Conservation (phyloP, 1,284 basidiomycete species). For the Meripilus lineatus region DNA sequence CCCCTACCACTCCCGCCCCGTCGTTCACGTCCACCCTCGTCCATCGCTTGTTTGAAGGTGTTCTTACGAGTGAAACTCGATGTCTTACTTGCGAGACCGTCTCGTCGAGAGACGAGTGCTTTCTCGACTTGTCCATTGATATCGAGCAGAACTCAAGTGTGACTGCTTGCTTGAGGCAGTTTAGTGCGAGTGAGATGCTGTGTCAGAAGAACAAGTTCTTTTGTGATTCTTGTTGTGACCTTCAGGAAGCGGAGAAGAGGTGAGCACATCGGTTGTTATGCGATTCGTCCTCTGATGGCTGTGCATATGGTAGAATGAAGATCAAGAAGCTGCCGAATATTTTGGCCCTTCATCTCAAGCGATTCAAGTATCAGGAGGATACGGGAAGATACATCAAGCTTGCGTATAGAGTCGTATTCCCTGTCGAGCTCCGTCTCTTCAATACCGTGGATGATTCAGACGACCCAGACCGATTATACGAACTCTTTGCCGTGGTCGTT, state of each 20-base stretch:
- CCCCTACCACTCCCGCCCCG: neutral
- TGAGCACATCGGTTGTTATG: conserved; percentile 31
- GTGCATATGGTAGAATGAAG: conserved; percentile 84
- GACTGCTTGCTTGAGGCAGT: conserved; percentile 91
- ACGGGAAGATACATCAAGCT: conserved; percentile 89
- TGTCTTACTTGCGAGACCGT: conserved; percentile 97
- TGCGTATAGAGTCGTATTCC: conserved; percentile 94
- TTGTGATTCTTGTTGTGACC: conserved; percentile 93
- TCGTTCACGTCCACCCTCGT: conserved; percentile 61
- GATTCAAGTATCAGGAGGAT: conserved; percentile 97
- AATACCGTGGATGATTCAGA: conserved; percentile 94
- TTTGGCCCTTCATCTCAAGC: conserved; percentile 92
- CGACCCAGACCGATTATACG: conserved; percentile 87
- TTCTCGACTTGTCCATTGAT: conserved; percentile 96
- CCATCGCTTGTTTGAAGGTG: conserved; percentile 90
- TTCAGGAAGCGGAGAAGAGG: conserved; percentile 98
- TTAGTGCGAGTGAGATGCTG: conserved; percentile 97
- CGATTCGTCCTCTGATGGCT: no score
- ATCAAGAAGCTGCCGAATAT: conserved; percentile 95
- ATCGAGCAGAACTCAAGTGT: conserved; percentile 97
- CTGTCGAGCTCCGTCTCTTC: conserved; percentile 89
- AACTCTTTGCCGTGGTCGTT: conserved; percentile 93
- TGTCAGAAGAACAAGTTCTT: conserved; percentile 98
- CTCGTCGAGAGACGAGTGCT: conserved; percentile 94
- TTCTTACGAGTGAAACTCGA: conserved; percentile 92